Percentiles rank a stretch among this genome's conserved stretches.
phyloP scores from a whole-genome alignment of 129 eudicot species.

The Tagetes patula region DNA sequence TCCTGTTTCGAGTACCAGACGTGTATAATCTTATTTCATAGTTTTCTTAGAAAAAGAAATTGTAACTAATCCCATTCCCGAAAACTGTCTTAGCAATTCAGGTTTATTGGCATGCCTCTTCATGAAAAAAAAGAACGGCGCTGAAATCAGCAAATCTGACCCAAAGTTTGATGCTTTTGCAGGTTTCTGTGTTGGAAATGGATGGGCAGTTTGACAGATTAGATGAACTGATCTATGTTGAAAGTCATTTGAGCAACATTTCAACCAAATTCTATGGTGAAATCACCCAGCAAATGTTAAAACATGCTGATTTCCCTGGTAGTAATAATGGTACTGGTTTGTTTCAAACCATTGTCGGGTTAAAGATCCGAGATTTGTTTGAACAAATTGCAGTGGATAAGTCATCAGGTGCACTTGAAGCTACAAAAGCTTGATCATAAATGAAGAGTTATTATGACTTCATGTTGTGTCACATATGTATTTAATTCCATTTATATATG shows the following conservation, averaged over 20 bases:
- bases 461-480: constrained; percentile 41
- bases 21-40: too few species aligned
- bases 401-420: constrained; percentile 49
- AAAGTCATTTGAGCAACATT: constrained; percentile 92
- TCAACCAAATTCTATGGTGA: constrained; percentile 94
- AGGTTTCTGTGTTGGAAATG: constrained; percentile 98
- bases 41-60: too few species aligned
- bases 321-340: constrained; percentile 97
- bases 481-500: constrained; percentile 38
- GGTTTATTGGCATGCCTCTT: too few species aligned
- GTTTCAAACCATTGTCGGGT: constrained; percentile 85
- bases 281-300: constrained; percentile 92
- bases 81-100: too few species aligned
- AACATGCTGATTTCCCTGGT: constrained; percentile 84
- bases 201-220: constrained; percentile 94
- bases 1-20: too few species aligned
- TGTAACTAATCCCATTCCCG: too few species aligned
- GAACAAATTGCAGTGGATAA: constrained; percentile 69
- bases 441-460: constrained; percentile 17
- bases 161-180: constrained; percentile 12
- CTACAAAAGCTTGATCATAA: constrained; percentile 60
- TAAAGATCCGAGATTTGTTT: constrained; percentile 86
- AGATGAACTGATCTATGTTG: constrained; percentile 88
- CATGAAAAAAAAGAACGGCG: neutral
- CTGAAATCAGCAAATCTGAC: neutral